phyloP scores from a whole-genome alignment of 2,329 filamentous ascomycete genomes.

The Dactylellina cionopaga region DNA sequence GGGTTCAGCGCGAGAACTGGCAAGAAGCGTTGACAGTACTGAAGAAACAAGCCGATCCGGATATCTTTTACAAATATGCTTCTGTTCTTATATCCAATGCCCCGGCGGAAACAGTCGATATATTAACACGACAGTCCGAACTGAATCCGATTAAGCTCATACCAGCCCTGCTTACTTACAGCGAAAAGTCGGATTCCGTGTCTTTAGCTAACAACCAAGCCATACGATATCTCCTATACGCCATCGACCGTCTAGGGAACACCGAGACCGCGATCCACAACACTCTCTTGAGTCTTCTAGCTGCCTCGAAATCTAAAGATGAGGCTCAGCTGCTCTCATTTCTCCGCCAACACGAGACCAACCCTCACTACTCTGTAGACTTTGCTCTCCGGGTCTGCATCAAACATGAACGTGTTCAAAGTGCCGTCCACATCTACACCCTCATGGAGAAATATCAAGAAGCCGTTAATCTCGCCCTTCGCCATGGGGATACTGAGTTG shows the following conservation, averaged over 20 bases:
- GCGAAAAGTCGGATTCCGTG: conserved; percentile 69
- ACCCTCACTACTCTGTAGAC: conserved; percentile 90
- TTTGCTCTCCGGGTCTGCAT: conserved; percentile 96
- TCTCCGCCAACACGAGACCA: conserved; percentile 86
- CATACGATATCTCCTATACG: conserved; percentile 89
- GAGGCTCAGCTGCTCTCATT: conserved; percentile 88
- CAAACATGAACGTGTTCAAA: conserved; percentile 89
- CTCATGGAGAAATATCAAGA: conserved; percentile 94
- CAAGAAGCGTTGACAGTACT: conserved; percentile 83
- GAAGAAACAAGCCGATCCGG: conserved; percentile 89
- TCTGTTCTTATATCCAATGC: conserved; percentile 94
- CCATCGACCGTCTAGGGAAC: conserved; percentile 85
- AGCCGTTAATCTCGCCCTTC: conserved; percentile 89
- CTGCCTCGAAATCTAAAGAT: conserved; percentile 81
- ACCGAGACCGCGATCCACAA: conserved; percentile 91
- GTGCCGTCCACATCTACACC: conserved; percentile 96
- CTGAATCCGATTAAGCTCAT: conserved; percentile 88
- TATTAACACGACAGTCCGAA: conserved; percentile 89
- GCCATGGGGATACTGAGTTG: conserved; percentile 88
- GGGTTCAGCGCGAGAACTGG: conserved; percentile 96
- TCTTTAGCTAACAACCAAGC: conserved; percentile 76
- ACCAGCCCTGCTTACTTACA: conserved; percentile 92
- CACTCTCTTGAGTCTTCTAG: conserved; percentile 94
- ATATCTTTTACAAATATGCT: conserved; percentile 96
- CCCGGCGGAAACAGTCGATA: conserved; percentile 87